Evolutionary conservation across 305 asterid genomes (phyloP).

Genomic region (Rubia tinctorum): DNA sequence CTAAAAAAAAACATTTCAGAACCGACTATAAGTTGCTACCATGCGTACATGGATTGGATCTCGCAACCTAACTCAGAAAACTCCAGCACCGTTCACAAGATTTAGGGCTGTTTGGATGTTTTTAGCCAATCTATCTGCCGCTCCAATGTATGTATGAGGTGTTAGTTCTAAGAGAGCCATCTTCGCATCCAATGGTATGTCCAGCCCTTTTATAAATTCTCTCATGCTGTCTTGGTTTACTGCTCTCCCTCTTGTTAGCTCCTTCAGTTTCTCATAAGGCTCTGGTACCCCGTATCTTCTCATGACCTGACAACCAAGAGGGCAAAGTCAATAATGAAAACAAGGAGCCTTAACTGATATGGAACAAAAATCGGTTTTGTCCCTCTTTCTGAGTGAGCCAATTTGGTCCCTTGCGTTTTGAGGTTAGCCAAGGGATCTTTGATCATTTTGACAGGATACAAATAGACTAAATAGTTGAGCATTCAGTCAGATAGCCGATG

Average conservation of each 20-base stretch:
- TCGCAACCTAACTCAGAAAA: conserved; percentile 16
- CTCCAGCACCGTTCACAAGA: conserved; percentile 40
- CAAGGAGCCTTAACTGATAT: background rate
- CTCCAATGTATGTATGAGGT: conserved; percentile 69
- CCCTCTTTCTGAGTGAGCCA: background rate
- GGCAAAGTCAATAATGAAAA: background rate
- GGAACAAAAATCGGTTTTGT: background rate
- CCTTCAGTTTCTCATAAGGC: conserved; percentile 92
- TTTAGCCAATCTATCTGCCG: conserved; percentile 64
- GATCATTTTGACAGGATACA: too few relatives aligned
- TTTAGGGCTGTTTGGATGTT: conserved; percentile 28
- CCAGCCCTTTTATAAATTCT: conserved; percentile 59
- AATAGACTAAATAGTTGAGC: too few relatives aligned
- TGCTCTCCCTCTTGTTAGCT: conserved; percentile 79
- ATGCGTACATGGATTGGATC: background rate
- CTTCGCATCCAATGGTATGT: conserved; percentile 69
- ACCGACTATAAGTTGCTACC: background rate
- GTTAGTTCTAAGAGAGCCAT: conserved; percentile 53
- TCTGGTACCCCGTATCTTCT: conserved; percentile 85
- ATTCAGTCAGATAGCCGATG: too few relatives aligned
- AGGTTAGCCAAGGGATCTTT: too few relatives aligned
- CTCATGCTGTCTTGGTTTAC: conserved; percentile 66
- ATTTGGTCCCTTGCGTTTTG: background rate
- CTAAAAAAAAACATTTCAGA: too few relatives aligned
- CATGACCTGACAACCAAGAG: conserved; percentile 54